Percentiles rank a stretch among this genome's conserved stretches.
Conservation (phyloP, 345 rosid genomes). For the Acer negundo region DNA sequence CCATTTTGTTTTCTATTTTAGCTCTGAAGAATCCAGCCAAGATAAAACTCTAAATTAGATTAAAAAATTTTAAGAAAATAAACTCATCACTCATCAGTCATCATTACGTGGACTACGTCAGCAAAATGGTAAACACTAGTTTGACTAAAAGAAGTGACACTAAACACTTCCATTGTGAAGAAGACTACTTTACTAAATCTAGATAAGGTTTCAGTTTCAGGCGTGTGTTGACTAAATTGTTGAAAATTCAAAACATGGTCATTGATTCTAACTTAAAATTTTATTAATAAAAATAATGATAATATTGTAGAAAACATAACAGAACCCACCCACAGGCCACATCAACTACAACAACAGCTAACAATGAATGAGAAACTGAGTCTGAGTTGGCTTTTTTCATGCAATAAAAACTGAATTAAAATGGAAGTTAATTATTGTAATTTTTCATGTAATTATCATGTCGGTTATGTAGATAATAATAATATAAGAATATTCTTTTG, state of each 20-base stretch:
- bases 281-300: too few relatives aligned
- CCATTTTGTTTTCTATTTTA: neutral
- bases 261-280: too few relatives aligned
- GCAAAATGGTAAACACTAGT: neutral
- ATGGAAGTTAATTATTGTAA: neutral
- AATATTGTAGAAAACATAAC: neutral
- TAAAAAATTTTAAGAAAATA: neutral
- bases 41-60: neutral
- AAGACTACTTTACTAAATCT: neutral
- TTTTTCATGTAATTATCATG: slow-evolving; percentile 1
- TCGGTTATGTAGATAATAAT: slow-evolving; percentile 11
- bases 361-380: too few relatives aligned
- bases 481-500: slow-evolving; percentile 24
- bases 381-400: too few relatives aligned
- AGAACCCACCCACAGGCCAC: neutral
- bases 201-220: neutral
- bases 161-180: too few relatives aligned
- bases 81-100: neutral
- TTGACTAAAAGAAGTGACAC: neutral
- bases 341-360: neutral
- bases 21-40: neutral
- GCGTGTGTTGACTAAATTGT: neutral
- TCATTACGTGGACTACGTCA: neutral
- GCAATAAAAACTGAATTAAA: neutral
- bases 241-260: neutral